phyloP scores from a whole-genome alignment of 345 rosid species.

The Salix caprea region DNA sequence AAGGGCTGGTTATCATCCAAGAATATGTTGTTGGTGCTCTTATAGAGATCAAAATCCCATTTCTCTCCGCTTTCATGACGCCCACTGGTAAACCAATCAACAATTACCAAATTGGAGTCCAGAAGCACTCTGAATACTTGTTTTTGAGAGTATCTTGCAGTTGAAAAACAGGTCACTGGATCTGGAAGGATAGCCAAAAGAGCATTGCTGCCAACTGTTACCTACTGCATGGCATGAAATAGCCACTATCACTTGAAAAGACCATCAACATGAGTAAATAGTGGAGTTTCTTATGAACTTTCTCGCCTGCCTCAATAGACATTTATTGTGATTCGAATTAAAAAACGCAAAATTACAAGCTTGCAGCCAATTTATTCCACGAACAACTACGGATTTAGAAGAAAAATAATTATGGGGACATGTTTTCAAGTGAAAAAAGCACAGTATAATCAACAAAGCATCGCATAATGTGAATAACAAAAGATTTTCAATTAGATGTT shows the following conservation, averaged over 20 bases:
- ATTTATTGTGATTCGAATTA: not conserved
- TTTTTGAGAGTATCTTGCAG: slow-evolving; percentile 80
- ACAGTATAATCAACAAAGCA: not conserved
- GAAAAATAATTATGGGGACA: not conserved
- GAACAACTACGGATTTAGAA: not conserved
- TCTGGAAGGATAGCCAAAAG: slow-evolving; percentile 76
- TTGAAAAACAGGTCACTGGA: slow-evolving; percentile 90
- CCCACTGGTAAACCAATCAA: slow-evolving; percentile 96
- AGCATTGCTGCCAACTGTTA: slow-evolving; percentile 59
- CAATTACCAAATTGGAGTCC: slow-evolving; percentile 68
- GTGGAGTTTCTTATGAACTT: not conserved
- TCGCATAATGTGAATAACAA: not conserved
- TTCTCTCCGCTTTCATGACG: slow-evolving; percentile 86
- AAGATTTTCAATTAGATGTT: not conserved
- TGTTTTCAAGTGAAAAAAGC: not conserved
- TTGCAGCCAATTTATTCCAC: not conserved
- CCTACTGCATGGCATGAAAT: slow-evolving; percentile 52
- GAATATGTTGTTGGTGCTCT: slow-evolving; percentile 73
- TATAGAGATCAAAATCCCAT: slow-evolving; percentile 82
- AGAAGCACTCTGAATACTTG: slow-evolving; percentile 63
- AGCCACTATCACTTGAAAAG: slow-evolving; percentile 15
- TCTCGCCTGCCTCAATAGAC: not conserved
- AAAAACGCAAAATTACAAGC: not conserved
- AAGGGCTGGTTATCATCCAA: slow-evolving; percentile 52
- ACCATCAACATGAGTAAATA: not conserved